These are phyloP conservation scores for Cucurbita moschata DNA, from an alignment of 306 rosid genomes.

Conservation along the genomic window DNA sequence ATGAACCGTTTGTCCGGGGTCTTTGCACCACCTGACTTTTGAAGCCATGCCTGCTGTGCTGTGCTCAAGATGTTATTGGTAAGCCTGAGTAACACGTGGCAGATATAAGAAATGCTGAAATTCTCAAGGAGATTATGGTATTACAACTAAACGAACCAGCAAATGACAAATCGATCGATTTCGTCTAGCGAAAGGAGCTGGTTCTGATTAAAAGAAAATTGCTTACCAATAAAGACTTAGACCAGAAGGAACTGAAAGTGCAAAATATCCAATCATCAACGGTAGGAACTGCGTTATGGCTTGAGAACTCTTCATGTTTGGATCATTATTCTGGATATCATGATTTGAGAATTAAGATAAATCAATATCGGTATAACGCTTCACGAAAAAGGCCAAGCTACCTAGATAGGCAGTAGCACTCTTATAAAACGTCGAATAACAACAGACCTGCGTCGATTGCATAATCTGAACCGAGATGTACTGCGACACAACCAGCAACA, in stretches of 20 bases:
- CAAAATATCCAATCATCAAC: slow-evolving; percentile 84
- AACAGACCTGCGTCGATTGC: slow-evolving; percentile 88
- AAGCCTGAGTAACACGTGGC: slow-evolving; percentile 40
- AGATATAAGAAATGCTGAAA: not conserved
- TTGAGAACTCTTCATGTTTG: slow-evolving; percentile 87
- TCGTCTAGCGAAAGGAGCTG: not conserved
- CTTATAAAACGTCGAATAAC: slow-evolving; percentile 2
- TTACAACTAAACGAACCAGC: not conserved
- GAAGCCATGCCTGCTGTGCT: slow-evolving; percentile 94
- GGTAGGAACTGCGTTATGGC: slow-evolving; percentile 71
- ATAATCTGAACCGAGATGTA: slow-evolving; percentile 90
- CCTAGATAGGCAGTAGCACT: not conserved
- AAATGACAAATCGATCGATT: not conserved
- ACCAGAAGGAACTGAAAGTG: slow-evolving; percentile 98
- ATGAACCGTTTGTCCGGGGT: slow-evolving; percentile 29
- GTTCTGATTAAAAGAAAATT: slow-evolving; percentile 1
- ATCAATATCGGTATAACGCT: no score
- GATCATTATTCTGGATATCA: slow-evolving; percentile 55
- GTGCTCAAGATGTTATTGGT: slow-evolving; percentile 92
- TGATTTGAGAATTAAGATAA: not conserved
- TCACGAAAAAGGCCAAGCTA: not conserved
- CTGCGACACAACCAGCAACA: slow-evolving; percentile 65
- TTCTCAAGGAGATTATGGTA: not conserved
- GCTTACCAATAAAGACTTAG: slow-evolving; percentile 95
- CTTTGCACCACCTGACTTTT: slow-evolving; percentile 80